Conservation (phyloP, 345 rosid species). For the Carallia brachiata region DNA sequence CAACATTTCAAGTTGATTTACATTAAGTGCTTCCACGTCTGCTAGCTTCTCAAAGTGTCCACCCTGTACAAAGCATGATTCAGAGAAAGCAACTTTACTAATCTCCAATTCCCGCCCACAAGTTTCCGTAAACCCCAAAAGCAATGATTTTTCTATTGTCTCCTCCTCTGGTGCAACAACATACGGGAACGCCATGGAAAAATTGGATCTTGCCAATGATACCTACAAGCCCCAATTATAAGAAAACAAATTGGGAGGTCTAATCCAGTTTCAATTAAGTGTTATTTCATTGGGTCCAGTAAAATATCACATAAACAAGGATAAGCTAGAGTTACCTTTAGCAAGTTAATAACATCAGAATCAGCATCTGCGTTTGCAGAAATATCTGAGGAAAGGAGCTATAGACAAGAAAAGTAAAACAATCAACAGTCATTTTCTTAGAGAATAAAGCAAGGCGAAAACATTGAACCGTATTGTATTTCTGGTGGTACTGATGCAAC, state of each 20-base stretch:
- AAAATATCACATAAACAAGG: not conserved
- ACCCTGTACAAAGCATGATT: conserved; percentile 64
- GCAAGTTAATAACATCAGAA: conserved; percentile 56
- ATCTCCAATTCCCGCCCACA: conserved; percentile 53
- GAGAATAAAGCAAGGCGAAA: not conserved
- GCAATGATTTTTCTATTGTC: conserved; percentile 65
- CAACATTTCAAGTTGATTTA: conserved; percentile 28
- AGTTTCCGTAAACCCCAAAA: conserved; percentile 64
- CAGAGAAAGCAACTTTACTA: conserved; percentile 65
- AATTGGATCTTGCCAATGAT: conserved; percentile 62
- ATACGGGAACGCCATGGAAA: conserved; percentile 92
- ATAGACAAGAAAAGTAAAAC: conserved; percentile 15
- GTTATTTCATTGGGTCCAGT: not conserved
- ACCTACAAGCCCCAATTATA: conserved; percentile 38
- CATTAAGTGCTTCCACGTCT: conserved; percentile 58
- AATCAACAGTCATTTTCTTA: conserved; percentile 9
- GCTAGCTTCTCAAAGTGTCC: conserved; percentile 60
- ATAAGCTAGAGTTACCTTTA: conserved; percentile 48
- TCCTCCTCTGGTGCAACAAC: conserved; percentile 67
- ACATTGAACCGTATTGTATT: not conserved
- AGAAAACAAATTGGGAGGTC: conserved; percentile 7
- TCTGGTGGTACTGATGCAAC: not conserved
- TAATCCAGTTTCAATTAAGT: not conserved
- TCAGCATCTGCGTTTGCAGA: conserved; percentile 47
- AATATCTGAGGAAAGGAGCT: conserved; percentile 75